Percentiles rank a stretch among this genome's conserved stretches.
phyloP scores from a whole-genome alignment of 495 filamentous ascomycete species.

The Coniosporium apollinis region DNA sequence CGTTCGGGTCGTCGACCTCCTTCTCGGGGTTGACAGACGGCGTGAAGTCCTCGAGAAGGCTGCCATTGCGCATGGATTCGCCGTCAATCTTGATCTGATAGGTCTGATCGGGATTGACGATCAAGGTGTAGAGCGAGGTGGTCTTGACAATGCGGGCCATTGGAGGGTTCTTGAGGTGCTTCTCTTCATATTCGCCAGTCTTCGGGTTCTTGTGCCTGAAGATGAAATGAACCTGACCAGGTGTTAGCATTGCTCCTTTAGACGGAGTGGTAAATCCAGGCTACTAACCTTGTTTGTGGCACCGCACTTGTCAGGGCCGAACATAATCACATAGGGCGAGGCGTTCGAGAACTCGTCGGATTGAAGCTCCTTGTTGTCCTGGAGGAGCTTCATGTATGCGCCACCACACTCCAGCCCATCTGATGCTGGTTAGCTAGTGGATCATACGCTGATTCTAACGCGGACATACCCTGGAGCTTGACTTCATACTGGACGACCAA shows the following conservation, averaged over 20 bases:
- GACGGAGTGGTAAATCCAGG: not conserved
- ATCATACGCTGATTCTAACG: not conserved
- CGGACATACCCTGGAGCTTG: conserved; percentile 81
- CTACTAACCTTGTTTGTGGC: conserved; percentile 80
- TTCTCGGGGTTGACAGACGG: conserved; percentile 85
- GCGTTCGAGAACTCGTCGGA: conserved; percentile 95
- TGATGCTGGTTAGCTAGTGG: conserved; percentile 22
- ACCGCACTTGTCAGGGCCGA: conserved; percentile 99
- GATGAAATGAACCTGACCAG: conserved; percentile 82
- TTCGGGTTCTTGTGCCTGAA: conserved; percentile 99
- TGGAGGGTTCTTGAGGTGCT: conserved; percentile 80
- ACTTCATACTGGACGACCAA: conserved; percentile 98
- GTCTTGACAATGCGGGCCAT: conserved; percentile 77
- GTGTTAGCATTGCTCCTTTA: not conserved
- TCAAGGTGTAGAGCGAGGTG: conserved; percentile 85
- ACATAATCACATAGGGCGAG: conserved; percentile 98
- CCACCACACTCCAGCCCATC: conserved; percentile 96
- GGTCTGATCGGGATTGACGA: conserved; percentile 89
- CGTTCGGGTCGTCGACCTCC: conserved; percentile 94
- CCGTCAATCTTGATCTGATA: conserved; percentile 84
- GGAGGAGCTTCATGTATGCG: conserved; percentile 97
- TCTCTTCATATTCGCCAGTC: conserved; percentile 99
- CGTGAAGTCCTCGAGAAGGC: conserved; percentile 84
- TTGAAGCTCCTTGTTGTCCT: conserved; percentile 94
- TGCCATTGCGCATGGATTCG: conserved; percentile 68